Conservation (phyloP, 495 filamentous ascomycete species). For the Thermothielavioides terrestris region DNA sequence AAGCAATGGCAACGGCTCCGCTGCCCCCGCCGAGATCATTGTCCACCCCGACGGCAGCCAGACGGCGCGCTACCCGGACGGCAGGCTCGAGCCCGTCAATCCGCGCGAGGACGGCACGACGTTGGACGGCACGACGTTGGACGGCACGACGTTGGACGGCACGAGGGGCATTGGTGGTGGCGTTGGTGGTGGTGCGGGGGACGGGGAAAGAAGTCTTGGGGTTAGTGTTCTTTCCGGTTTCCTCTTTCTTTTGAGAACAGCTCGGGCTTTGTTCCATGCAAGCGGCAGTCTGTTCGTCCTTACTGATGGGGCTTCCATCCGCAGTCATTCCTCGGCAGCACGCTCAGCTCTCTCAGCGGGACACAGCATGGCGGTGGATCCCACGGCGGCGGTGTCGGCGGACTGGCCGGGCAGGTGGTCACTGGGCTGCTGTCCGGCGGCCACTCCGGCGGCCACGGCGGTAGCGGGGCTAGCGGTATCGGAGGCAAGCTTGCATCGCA, state of each 20-base stretch:
- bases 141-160: slow-evolving; percentile 8
- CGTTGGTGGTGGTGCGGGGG: too few species aligned
- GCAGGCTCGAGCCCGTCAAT: slow-evolving; percentile 40
- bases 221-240: slow-evolving; percentile 25
- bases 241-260: too few species aligned
- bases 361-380: slow-evolving; percentile 14
- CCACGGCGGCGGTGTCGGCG: slow-evolving; percentile 20
- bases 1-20: slow-evolving; percentile 11
- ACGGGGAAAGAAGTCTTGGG: slow-evolving; percentile 38
- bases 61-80: slow-evolving; percentile 42
- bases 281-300: not conserved
- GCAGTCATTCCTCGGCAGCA: slow-evolving; percentile 23
- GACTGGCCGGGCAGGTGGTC: slow-evolving; percentile 25
- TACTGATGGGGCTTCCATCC: not conserved
- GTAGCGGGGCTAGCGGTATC: slow-evolving; percentile 27
- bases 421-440: slow-evolving; percentile 3
- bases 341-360: slow-evolving; percentile 16
- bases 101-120: slow-evolving; percentile 22
- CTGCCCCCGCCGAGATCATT: slow-evolving; percentile 43
- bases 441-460: slow-evolving; percentile 25
- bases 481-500: slow-evolving; percentile 38
- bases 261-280: too few species aligned
- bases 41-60: slow-evolving; percentile 45
- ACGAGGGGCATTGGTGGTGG: slow-evolving; percentile 27
- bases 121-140: slow-evolving; percentile 13